phyloP scores from a whole-genome alignment of 2,329 filamentous ascomycete species.

The Venturia asperata region DNA sequence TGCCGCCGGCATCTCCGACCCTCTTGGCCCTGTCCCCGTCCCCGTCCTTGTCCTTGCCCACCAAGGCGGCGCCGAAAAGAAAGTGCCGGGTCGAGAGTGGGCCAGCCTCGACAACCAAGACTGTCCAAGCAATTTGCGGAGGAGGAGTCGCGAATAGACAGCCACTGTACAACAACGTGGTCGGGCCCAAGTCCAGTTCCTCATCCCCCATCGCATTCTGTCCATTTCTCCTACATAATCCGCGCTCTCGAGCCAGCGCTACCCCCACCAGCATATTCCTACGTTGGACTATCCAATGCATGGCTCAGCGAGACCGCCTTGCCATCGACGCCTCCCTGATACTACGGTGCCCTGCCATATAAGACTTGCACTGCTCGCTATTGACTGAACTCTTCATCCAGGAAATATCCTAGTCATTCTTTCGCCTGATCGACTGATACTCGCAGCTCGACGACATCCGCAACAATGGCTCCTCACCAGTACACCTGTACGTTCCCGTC shows the following conservation, averaged over 20 bases:
- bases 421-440: not conserved
- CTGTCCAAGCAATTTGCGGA: slow-evolving; percentile 4
- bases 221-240: slow-evolving; percentile 8
- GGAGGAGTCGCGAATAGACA: slow-evolving; percentile 9
- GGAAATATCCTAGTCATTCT: not conserved
- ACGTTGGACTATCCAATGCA: not conserved
- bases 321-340: not conserved
- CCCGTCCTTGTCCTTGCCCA: not conserved
- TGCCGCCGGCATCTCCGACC: not conserved
- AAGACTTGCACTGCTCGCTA: not conserved
- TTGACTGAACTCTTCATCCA: not conserved
- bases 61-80: not conserved
- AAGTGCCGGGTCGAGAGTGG: not conserved
- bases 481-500: not conserved
- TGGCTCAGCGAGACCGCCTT: not conserved
- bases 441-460: not conserved
- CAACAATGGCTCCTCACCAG: not conserved
- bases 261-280: not conserved
- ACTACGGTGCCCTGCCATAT: not conserved
- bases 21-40: too few species aligned
- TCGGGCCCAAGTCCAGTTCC: too few species aligned
- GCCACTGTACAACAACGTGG: not conserved
- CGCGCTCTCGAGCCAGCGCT: not conserved
- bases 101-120: not conserved
- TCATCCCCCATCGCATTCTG: too few species aligned